phyloP scores from a whole-genome alignment of 805 yeast species.

The Pichia eremophila region DNA sequence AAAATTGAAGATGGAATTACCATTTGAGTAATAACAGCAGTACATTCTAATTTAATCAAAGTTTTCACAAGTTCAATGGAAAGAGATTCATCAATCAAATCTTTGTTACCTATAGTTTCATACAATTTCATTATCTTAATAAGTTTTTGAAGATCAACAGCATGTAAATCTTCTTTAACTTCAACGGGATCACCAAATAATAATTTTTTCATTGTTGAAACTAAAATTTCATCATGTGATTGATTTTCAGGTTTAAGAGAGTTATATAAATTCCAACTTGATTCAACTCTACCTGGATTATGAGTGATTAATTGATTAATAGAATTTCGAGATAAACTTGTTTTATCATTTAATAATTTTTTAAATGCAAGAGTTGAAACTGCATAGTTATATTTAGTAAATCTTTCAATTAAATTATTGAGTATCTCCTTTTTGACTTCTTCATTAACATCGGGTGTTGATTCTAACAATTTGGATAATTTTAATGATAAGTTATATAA shows the following conservation, averaged over 20 bases:
- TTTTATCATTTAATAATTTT: conserved; percentile 2
- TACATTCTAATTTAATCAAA: conserved; percentile 14
- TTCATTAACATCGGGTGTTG: conserved; percentile 5
- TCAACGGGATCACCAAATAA: conserved; percentile 18
- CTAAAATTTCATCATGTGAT: conserved; percentile 6
- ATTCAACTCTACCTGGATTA: conserved; percentile 29
- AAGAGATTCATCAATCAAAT: conserved; percentile 6
- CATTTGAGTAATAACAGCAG: conserved; percentile 12
- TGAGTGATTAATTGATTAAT: conserved; percentile 21
- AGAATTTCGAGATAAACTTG: conserved; percentile 10
- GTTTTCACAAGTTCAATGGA: conserved; percentile 10
- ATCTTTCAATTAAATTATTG: conserved; percentile 18
- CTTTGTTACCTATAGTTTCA: conserved; percentile 8
- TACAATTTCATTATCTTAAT: conserved; percentile 11
- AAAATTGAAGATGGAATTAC: conserved; percentile 9
- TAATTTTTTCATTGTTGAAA: conserved; percentile 15
- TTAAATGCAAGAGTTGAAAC: conserved; percentile 15
- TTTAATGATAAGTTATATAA: conserved; percentile 9
- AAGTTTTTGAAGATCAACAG: conserved; percentile 10
- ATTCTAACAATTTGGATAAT: conserved; percentile 7
- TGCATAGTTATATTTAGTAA: conserved; percentile 20
- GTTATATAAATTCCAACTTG: conserved; percentile 25
- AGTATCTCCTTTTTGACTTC: conserved; percentile 13
- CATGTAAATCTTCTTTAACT: conserved; percentile 13
- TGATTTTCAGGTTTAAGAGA: conserved; percentile 5